A percentile compares a stretch with the other conserved stretches of the same genome.
Evolutionary conservation across 2,329 filamentous ascomycete genomes (phyloP).

Genomic region (Talaromyces piceae): DNA sequence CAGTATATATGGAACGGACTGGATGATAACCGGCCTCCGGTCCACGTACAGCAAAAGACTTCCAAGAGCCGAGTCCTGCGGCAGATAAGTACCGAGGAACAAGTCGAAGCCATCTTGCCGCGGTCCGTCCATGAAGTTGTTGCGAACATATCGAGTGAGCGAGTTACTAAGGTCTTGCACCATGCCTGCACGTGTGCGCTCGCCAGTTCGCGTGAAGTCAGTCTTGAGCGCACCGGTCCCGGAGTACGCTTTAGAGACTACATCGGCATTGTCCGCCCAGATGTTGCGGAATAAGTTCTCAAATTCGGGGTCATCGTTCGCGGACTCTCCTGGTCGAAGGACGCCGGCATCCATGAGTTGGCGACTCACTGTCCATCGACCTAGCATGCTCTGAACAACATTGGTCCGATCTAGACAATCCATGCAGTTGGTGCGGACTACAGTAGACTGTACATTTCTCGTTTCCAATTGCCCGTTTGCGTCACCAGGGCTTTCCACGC

Average conservation of each 20-base stretch:
- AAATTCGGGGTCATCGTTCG: conserved; percentile 73
- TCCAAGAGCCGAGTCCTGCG: conserved; percentile 63
- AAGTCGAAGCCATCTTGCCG: conserved; percentile 93
- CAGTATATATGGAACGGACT: conserved; percentile 87
- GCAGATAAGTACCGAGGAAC: conserved; percentile 80
- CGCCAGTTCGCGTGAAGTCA: conserved; percentile 89
- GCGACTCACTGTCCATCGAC: conserved; percentile 77
- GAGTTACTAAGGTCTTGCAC: conserved; percentile 84
- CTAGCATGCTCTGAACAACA: conserved; percentile 95
- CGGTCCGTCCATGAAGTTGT: conserved; percentile 92
- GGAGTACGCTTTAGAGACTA: conserved; percentile 86
- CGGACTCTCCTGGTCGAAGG: conserved; percentile 66
- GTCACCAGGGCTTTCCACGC: conserved; percentile 72
- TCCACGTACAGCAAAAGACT: conserved; percentile 73
- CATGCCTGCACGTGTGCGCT: conserved; percentile 75
- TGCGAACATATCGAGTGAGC: conserved; percentile 78
- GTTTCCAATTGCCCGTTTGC: conserved; percentile 67
- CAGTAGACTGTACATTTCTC: conserved; percentile 72
- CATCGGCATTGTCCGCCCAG: conserved; percentile 97
- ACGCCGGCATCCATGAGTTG: conserved; percentile 82
- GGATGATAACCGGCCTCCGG: conserved; percentile 75
- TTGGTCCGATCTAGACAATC: conserved; percentile 97
- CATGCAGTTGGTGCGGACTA: conserved; percentile 98
- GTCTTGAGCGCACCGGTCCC: conserved; percentile 97
- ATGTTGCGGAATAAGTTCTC: conserved; percentile 91